Base-by-base conservation (phyloP, 1,139 yeast genomes). In the Kodamaea derodonti region DNA sequence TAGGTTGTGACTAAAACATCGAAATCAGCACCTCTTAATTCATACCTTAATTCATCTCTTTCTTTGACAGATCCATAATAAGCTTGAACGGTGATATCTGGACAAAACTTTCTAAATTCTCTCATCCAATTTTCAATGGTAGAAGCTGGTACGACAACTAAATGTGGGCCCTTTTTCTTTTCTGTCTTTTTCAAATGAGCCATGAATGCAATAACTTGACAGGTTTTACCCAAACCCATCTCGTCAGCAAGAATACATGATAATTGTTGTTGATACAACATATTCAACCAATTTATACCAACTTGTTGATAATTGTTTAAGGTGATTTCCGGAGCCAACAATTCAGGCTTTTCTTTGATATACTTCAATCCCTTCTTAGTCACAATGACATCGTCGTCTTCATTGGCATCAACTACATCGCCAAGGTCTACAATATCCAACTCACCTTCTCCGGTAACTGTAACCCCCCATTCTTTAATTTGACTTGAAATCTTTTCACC, bases 241-340 rank as follows among this genome's bases (percentile, higher is more conserved):
- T 92, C 99, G 61, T 92, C 99, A 0, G 98, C 99, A 32, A 92
- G 67, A 39, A 92, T 92, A 62, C 98, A 90, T 7, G 97, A 87
- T 38, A 92, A 68, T 16, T 78, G 74, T 51, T 84, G 78, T 39
- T 76, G 78, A 57, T 90, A 92, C 26, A 94, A 67, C 36, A 92
- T 59, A 45, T 82, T 75, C 36, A 94, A 67, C 99, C 99, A 94
- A 56, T 92, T 92, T 36, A 94, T 66, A 33, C 99, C 99, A 14
- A 92, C 95, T 51, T 88, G 92, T 64, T 92, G 98, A 56, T 92
- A 92, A 51, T 79, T 81, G 52, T 92, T 92, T 48, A 92, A 67
- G 27, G 75, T 76, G 20, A 86, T 69, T 15, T 78, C 84, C 0
- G 69, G 69, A 0, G 85, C 68, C 41, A 92, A 59, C 30, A 82